These are phyloP conservation scores for Globisporangium paroecandrum DNA, from an alignment of 352 stramenopile species.

Conservation along the genomic window DNA sequence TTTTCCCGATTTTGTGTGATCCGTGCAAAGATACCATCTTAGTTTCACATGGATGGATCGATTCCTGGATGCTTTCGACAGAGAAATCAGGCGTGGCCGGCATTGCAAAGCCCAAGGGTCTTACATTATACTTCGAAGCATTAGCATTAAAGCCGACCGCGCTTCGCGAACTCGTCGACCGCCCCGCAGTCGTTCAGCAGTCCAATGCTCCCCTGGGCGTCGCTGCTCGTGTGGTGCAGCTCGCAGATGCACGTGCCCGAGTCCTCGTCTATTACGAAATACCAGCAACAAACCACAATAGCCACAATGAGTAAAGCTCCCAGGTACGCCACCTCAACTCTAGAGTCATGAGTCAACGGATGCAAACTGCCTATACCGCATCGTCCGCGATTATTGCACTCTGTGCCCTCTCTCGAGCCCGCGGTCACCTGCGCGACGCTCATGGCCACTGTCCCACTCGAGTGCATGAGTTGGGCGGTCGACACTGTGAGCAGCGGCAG, in stretches of 20 bases:
- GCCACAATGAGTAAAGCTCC: background rate
- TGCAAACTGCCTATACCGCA: conserved; percentile 35
- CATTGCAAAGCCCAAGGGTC: background rate
- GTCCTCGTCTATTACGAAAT: conserved; percentile 38
- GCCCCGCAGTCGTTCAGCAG: conserved; percentile 58
- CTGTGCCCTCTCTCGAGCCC: conserved; percentile 62
- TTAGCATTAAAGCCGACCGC: background rate
- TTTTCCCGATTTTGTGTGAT: no score
- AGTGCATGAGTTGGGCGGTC: conserved; percentile 32
- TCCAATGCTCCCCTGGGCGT: conserved; percentile 46
- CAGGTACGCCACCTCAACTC: background rate
- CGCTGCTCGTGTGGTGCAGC: conserved; percentile 51
- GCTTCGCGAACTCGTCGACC: conserved; percentile 50
- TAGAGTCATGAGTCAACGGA: no score
- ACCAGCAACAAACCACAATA: background rate
- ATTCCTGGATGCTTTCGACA: background rate
- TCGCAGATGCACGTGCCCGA: conserved; percentile 64
- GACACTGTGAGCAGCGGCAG: conserved; percentile 48
- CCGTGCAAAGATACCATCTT: no score
- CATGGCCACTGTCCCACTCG: conserved; percentile 26
- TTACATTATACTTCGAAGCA: background rate
- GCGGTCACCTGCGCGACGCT: conserved; percentile 23
- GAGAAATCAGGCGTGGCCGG: background rate
- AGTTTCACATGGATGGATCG: no score
- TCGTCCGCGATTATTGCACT: conserved; percentile 77